phyloP scores from a whole-genome alignment of 192 early-diverging fungal genomes.

The Umbelopsis sp. region DNA sequence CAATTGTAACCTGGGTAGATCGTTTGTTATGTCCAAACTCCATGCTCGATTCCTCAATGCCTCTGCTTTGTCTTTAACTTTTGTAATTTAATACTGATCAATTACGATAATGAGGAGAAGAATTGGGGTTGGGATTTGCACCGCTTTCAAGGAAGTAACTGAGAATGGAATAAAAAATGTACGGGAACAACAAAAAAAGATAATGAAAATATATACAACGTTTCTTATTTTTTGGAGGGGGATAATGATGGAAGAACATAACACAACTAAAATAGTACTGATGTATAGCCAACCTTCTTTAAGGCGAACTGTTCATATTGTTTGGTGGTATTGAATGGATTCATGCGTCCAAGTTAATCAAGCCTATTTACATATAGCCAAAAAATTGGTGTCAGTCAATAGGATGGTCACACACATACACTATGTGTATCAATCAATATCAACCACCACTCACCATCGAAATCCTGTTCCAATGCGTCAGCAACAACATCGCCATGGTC shows the following conservation, averaged over 20 bases:
- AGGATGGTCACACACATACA: too few species aligned
- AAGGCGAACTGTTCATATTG: neutral
- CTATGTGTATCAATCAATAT: too few species aligned
- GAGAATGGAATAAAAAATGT: neutral
- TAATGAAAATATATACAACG: neutral
- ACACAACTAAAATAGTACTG: neutral
- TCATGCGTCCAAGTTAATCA: conserved; percentile 11
- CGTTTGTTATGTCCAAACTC: neutral
- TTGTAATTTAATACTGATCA: neutral
- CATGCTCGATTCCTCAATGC: neutral
- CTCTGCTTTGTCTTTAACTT: neutral
- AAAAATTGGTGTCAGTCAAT: too few species aligned
- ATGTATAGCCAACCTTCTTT: neutral
- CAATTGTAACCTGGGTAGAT: neutral
- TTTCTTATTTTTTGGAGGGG: neutral
- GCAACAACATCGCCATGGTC: neutral
- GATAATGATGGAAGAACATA: neutral
- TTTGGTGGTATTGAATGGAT: neutral
- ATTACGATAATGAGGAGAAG: neutral
- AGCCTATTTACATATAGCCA: neutral
- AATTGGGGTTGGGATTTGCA: neutral
- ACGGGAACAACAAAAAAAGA: neutral
- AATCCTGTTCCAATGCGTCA: conserved; percentile 8
- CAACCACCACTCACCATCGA: conserved; percentile 15
- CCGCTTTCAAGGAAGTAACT: neutral